Base-by-base conservation (phyloP, 2,329 filamentous ascomycete species). In the Exophiala lecanii-corni region DNA sequence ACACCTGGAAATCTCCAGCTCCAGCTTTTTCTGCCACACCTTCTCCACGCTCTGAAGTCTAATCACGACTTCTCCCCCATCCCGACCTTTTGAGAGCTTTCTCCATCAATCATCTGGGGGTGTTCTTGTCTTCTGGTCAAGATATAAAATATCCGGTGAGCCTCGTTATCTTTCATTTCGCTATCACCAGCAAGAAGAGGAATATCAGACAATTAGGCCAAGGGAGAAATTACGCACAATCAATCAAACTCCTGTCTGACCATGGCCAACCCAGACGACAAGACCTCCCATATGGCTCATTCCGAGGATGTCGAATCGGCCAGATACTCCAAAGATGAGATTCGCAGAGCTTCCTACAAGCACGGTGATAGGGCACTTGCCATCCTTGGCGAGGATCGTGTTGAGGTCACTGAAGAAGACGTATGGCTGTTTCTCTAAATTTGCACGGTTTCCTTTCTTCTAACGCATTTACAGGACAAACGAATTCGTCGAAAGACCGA, bases 401-500 rank as follows among this genome's bases (percentile, higher is more conserved):
- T 62, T 28, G 53, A 50, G 15, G 36, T 67, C 38, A 64, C 62
- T 1, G 65, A 66, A 33, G 64, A 66, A 47, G 64, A 67, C 47
- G 58, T 62, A 41, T 9, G 51, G 43, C 18, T 13, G 15, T 34
- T 4, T 31, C 18, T 18, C 19, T 20, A 31, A n/a, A n/a, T n/a
- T n/a, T n/a, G n/a, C n/a, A n/a, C n/a, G n/a, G n/a, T n/a, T 17
- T 12, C 31, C 15, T 16, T 20, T 16, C 5, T 21, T 13, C 7
- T 9, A 16, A 5, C 10, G 4, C 19, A 30, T 2, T 18, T 10
- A 12, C 35, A 72, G 70, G 75, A 73, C 60, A 72, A 68, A 50
- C 71, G 73, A 7, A 81, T 83, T 48, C 69, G 74, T 18, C 70
- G 69, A 31, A 81, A 82, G 60, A 82, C 78, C 1, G 81, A 84